These are phyloP conservation scores for Canna indica DNA, from an alignment of 176 grass and related monocot species.

Conservation along the genomic window DNA sequence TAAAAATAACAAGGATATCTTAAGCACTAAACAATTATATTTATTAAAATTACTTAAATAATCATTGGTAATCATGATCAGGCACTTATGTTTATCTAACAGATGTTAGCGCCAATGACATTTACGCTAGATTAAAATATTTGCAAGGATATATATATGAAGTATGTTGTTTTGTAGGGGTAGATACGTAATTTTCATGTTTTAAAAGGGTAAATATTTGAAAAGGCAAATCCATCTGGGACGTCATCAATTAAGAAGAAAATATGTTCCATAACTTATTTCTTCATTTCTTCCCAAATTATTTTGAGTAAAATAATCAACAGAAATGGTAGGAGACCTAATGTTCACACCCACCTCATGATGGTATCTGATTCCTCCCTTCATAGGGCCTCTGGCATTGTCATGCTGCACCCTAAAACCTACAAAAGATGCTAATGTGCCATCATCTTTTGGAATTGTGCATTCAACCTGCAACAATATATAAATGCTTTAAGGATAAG, in stretches of 20 bases:
- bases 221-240: no score
- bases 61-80: no score
- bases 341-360: constrained; percentile 46
- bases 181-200: no score
- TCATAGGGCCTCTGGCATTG: constrained; percentile 93
- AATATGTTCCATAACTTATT: no score
- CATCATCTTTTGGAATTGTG: constrained; percentile 92
- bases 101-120: no score
- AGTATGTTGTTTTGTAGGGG: no score
- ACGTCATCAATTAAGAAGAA: no score
- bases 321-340: neutral
- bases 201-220: no score
- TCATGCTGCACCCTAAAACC: constrained; percentile 97
- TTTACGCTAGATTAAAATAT: no score
- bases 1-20: neutral
- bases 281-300: neutral
- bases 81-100: no score
- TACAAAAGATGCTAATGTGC: constrained; percentile 63
- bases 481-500: neutral
- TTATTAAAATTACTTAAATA: no score
- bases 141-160: no score
- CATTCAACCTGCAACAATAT: constrained; percentile 70
- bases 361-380: constrained; percentile 94
- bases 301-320: neutral
- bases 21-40: neutral